phyloP scores from a whole-genome alignment of 495 filamentous ascomycete species.

The Aspergillus bertholletiae region DNA sequence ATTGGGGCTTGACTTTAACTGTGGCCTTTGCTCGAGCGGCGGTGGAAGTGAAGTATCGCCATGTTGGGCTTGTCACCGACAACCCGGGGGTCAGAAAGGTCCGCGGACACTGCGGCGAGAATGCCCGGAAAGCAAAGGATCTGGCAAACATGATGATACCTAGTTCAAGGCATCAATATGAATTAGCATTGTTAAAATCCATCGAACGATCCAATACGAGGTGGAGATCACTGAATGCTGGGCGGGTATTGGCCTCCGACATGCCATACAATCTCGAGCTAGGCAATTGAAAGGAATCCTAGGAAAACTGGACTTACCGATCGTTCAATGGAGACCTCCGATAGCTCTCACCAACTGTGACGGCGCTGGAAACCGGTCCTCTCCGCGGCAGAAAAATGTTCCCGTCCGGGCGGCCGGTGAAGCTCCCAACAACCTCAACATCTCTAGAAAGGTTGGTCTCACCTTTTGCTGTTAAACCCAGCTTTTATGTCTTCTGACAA shows the following conservation, averaged over 20 bases:
- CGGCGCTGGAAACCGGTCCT: slow-evolving; percentile 11
- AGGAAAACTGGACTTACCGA: not conserved
- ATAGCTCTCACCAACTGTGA: not conserved
- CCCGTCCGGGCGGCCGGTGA: slow-evolving; percentile 45
- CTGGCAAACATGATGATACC: slow-evolving; percentile 31
- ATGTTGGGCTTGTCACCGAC: slow-evolving; percentile 16
- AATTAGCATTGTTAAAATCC: not conserved
- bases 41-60: slow-evolving; percentile 36
- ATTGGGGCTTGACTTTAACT: slow-evolving; percentile 14
- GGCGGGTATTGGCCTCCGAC: not conserved
- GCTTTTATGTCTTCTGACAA: slow-evolving; percentile 2
- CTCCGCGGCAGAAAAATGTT: slow-evolving; percentile 46
- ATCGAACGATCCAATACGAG: not conserved
- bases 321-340: not conserved
- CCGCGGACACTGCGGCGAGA: slow-evolving; percentile 25
- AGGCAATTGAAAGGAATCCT: not conserved
- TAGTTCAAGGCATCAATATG: not conserved
- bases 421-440: slow-evolving; percentile 43
- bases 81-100: slow-evolving; percentile 11
- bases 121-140: slow-evolving; percentile 24
- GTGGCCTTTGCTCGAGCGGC: slow-evolving; percentile 20
- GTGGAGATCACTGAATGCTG: not conserved
- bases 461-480: slow-evolving; percentile 11
- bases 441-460: slow-evolving; percentile 16
- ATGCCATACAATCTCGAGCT: not conserved